phyloP scores from a whole-genome alignment of 257 asterid species.

The Marsdenia floribunda region DNA sequence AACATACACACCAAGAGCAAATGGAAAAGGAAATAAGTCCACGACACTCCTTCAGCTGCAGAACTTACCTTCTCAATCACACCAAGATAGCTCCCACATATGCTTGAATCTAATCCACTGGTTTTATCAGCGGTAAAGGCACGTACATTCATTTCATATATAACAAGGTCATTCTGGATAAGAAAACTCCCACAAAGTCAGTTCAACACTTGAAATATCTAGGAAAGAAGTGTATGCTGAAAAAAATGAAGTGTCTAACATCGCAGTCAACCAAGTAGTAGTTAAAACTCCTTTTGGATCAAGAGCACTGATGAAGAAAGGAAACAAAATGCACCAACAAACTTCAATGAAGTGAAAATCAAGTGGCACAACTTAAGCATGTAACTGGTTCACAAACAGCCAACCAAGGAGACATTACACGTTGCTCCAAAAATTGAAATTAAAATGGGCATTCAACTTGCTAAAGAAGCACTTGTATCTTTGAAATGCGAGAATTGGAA shows the following conservation, averaged over 20 bases:
- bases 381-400: background rate
- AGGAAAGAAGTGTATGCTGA: background rate
- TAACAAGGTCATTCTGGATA: constrained; percentile 83
- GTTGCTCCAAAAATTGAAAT: background rate
- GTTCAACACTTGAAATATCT: background rate
- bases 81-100: constrained; percentile 92
- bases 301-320: constrained; percentile 1
- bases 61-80: constrained; percentile 74
- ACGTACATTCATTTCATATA: constrained; percentile 96
- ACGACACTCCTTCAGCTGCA: constrained; percentile 4
- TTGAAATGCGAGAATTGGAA: background rate
- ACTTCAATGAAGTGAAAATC: background rate
- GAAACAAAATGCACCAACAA: background rate
- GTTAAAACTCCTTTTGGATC: constrained; percentile 8
- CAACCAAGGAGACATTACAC: background rate
- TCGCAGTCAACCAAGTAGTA: constrained; percentile 11
- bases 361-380: background rate
- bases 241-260: background rate
- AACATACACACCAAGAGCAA: background rate
- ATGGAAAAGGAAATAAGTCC: background rate
- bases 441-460: background rate
- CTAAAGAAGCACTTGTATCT: background rate
- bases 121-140: constrained; percentile 89
- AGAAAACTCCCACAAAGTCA: constrained; percentile 14
- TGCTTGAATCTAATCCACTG: constrained; percentile 62